Evolutionary conservation across 108 stramenopile species (phyloP).

Genomic region (Nitzschia sp.): DNA sequence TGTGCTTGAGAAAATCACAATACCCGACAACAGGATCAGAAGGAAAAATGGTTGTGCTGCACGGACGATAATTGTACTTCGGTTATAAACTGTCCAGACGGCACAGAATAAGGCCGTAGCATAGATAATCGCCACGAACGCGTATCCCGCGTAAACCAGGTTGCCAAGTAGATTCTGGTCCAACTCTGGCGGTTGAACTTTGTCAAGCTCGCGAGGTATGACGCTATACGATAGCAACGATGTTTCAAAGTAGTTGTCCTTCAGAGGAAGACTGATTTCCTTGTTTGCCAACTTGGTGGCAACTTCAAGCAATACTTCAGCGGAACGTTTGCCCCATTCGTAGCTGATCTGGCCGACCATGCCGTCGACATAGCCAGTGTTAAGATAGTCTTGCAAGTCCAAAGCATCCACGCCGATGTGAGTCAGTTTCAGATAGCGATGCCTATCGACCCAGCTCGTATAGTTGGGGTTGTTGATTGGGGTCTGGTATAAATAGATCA

Average conservation of each 20-base stretch:
- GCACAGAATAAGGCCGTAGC: neutral
- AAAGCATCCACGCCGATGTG: conserved; percentile 26
- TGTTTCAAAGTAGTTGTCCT: conserved; percentile 4
- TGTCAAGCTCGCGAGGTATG: conserved; percentile 37
- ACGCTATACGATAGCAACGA: conserved; percentile 8
- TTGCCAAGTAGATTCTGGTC: conserved; percentile 35
- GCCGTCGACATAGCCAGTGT: conserved; percentile 30
- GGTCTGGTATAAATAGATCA: conserved; percentile 7
- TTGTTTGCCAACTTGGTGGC: neutral
- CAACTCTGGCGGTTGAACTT: neutral
- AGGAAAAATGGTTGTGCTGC: conserved; percentile 55
- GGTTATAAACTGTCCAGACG: conserved; percentile 29
- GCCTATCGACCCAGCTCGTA: conserved; percentile 12
- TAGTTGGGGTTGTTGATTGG: conserved; percentile 22
- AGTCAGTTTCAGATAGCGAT: conserved; percentile 17
- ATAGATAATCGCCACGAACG: conserved; percentile 8
- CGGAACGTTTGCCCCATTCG: conserved; percentile 28
- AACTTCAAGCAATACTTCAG: conserved; percentile 3
- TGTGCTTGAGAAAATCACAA: conserved; percentile 29
- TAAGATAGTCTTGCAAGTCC: conserved; percentile 12
- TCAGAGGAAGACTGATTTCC: neutral
- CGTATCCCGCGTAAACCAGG: conserved; percentile 19
- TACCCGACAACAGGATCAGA: conserved; percentile 29
- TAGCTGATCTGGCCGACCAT: conserved; percentile 50
- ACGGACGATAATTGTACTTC: conserved; percentile 35